Percentiles rank a stretch among this genome's conserved stretches.
Conservation (phyloP, 331 rosid genomes). For the Arachis monticola region DNA sequence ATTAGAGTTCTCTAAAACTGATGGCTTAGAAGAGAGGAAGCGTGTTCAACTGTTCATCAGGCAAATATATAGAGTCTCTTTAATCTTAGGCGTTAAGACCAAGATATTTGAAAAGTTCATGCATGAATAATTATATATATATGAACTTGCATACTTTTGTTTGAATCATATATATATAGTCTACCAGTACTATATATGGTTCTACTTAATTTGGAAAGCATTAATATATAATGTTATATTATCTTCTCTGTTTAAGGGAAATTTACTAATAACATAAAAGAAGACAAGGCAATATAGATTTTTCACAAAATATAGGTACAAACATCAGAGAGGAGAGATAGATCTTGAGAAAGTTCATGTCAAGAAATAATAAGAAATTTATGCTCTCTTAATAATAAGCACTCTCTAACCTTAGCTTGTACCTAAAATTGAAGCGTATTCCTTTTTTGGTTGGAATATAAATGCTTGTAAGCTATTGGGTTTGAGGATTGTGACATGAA, state of each 20-base stretch:
- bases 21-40: too few species aligned
- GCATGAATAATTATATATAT: neutral
- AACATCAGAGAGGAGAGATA: neutral
- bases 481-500: neutral
- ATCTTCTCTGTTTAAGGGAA: neutral
- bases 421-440: too few species aligned
- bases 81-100: neutral
- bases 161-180: neutral
- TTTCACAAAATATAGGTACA: neutral
- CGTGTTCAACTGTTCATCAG: too few species aligned
- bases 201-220: neutral
- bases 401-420: neutral
- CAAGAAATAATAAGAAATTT: neutral
- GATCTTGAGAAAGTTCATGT: neutral
- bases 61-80: neutral
- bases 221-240: neutral
- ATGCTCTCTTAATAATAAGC: neutral
- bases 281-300: neutral
- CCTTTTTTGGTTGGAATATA: neutral
- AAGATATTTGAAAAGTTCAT: neutral
- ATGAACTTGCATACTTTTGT: neutral
- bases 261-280: neutral
- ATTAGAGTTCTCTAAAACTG: too few species aligned
- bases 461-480: neutral
- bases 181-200: neutral